Conservation (phyloP, 331 rosid species). For the Quercus lobata region DNA sequence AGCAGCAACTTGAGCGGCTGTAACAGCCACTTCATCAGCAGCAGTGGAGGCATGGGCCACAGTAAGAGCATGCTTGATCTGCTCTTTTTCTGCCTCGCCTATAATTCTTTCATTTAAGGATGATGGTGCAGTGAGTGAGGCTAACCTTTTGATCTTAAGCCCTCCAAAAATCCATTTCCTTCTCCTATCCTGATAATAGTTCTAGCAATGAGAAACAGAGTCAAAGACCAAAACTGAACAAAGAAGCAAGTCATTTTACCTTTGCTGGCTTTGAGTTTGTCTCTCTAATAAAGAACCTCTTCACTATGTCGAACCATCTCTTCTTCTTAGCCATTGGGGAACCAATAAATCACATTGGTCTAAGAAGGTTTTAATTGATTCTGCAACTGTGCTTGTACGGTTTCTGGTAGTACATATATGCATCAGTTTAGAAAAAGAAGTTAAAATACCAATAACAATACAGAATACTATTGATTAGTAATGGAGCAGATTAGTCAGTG, state of each 20-base stretch:
- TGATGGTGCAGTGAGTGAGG: constrained; percentile 50
- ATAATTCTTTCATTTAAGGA: constrained; percentile 17
- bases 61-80: constrained; percentile 46
- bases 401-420: not conserved
- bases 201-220: not conserved
- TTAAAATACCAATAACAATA: not conserved
- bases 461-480: not conserved
- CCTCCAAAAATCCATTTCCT: constrained; percentile 67
- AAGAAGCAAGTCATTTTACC: constrained; percentile 37
- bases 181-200: constrained; percentile 52
- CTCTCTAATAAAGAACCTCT: constrained; percentile 62
- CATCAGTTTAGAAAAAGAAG: not conserved
- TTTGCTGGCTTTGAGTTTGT: constrained; percentile 47
- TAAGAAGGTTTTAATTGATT: not conserved
- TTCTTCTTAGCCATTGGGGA: constrained; percentile 74
- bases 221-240: not conserved
- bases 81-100: constrained; percentile 56
- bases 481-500: not conserved
- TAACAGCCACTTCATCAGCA: constrained; percentile 59
- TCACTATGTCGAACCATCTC: constrained; percentile 61
- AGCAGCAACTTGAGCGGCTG: constrained; percentile 47
- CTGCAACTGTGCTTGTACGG: not conserved
- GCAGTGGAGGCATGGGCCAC: constrained; percentile 59
- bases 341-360: constrained; percentile 22
- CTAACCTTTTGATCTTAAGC: constrained; percentile 41